Conservation (phyloP, 306 rosid species). For the Astragalus glycyphyllos region DNA sequence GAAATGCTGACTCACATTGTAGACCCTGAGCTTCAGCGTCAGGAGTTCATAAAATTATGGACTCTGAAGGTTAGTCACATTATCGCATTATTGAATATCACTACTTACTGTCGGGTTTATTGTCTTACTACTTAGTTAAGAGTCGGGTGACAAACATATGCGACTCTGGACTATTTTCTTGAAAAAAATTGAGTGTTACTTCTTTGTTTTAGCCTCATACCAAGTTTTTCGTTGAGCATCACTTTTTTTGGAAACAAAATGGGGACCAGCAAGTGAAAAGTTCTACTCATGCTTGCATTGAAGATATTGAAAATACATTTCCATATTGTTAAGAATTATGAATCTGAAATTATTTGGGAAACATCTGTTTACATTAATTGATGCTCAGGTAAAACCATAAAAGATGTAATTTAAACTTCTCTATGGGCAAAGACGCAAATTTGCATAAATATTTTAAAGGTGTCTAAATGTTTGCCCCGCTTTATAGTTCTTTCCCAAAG, state of each 20-base stretch:
- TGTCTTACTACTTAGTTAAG: constrained; percentile 8
- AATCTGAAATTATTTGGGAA: constrained; percentile 3
- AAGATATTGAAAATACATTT: constrained; percentile 30
- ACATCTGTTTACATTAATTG: neutral
- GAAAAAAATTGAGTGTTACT: neutral
- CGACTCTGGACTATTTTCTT: neutral
- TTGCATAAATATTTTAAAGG: neutral
- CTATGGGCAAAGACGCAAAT: neutral
- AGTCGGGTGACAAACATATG: constrained; percentile 22
- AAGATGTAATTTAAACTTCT: constrained; percentile 7
- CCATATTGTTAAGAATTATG: neutral
- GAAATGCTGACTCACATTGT: constrained; percentile 65
- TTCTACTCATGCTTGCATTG: constrained; percentile 5
- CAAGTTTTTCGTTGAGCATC: neutral
- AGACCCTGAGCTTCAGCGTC: constrained; percentile 78
- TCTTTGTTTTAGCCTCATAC: neutral
- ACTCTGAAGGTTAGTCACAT: constrained; percentile 51
- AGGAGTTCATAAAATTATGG: constrained; percentile 68
- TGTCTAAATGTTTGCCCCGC: neutral
- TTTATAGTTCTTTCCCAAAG: neutral
- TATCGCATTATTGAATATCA: constrained; percentile 16
- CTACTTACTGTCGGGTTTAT: constrained; percentile 19
- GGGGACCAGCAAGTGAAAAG: neutral
- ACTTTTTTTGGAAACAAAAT: neutral
- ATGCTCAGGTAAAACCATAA: constrained; percentile 4